These are phyloP conservation scores for Camellia japonica DNA, from an alignment of 148 eudicot genomes.

Conservation along the genomic window DNA sequence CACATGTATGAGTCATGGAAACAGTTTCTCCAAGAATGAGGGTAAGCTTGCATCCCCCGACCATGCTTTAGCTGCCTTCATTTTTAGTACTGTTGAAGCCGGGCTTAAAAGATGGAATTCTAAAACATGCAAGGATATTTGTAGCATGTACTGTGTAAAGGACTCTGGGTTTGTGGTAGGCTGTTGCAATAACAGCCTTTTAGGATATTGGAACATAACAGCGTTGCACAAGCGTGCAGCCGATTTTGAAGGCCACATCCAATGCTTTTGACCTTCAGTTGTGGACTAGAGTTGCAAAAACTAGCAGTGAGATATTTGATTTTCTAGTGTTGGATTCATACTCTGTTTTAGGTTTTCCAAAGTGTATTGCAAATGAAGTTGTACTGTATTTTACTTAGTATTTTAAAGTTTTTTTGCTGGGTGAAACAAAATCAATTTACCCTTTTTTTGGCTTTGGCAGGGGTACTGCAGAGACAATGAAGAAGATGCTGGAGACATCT, in stretches of 20 bases:
- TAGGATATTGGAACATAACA: background rate
- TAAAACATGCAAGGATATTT: no score
- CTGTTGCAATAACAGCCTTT: background rate
- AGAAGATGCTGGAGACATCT: slow-evolving; percentile 54
- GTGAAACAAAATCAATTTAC: background rate
- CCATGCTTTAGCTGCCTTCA: no score
- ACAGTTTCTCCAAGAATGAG: no score
- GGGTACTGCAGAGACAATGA: slow-evolving; percentile 50
- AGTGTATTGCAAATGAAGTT: background rate
- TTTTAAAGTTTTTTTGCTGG: background rate
- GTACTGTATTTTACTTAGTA: background rate
- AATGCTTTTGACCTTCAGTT: background rate
- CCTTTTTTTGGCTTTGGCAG: slow-evolving; percentile 12
- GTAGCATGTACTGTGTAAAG: background rate
- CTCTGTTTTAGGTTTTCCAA: background rate
- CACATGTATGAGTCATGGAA: background rate
- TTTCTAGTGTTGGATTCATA: background rate
- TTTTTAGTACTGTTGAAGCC: no score
- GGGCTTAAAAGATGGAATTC: no score
- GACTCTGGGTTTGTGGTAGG: background rate
- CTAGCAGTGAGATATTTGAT: background rate
- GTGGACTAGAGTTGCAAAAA: background rate
- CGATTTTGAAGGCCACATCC: background rate
- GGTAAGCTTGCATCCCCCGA: no score
- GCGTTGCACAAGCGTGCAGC: background rate